Evolutionary conservation across 2,329 filamentous ascomycete genomes (phyloP), one percentile per base, ranked within the genome.

Genomic region (Verticillium dahliae): DNA sequence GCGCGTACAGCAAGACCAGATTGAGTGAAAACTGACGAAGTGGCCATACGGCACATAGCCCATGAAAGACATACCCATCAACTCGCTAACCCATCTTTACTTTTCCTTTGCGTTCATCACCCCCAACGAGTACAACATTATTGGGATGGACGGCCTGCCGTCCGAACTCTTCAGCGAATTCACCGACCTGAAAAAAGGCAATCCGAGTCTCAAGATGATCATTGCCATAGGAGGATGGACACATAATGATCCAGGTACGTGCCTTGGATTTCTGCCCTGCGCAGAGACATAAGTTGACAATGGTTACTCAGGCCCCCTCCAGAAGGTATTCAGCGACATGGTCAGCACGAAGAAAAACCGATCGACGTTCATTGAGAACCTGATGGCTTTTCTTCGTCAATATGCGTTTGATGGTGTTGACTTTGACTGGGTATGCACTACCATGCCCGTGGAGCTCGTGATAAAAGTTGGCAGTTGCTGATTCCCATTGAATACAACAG

Each of bases 391-490:
- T 64, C 70, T 82, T 67, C 37, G 65, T 1, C 72, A 68, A 6
- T 80, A 79, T 64, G 70, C 70, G 2, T 80, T 82, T 58, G 75
- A 78, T 62, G 78, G 78, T 2, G 69, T 80, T 1, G 78, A 82
- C 58, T 65, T 82, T n/a, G 76, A 81, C 63, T 82, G 78, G 79
- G 73, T 10, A 14, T 9, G 37, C 10, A 14, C 37, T 1, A 6
- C 76, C 15, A 66, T 71, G 22, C 68, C 27, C 27, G 27, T 60
- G 2, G 62, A 58, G n/a, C 63, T 38, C 1, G 65, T 35, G 54
- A 34, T 27, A 41, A 14, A 31, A 31, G 2, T 31, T 31, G 34
- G 31, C 13, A 11, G 18, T 13, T 58, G 56, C 35, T 31, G 27
- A 15, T 34, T 33, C 9, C 31, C 13, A 37, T 37, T 34, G 2